A percentile compares a stretch with the other conserved stretches of the same genome.
Conservation (phyloP, 2,329 filamentous ascomycete species). For the Trichoderma atroviride region DNA sequence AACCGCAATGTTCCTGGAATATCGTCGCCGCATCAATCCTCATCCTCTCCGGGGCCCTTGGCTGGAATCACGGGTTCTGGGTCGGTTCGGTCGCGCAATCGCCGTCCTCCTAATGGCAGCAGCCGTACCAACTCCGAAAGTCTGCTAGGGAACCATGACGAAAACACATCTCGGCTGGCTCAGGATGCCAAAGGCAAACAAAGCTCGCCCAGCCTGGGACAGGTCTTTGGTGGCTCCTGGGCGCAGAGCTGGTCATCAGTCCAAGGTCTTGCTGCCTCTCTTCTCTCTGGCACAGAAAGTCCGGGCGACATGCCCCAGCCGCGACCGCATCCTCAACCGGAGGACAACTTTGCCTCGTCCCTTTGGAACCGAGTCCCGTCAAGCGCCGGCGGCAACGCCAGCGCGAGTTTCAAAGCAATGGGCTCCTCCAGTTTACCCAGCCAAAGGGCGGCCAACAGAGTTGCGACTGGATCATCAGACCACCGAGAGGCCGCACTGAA, state of each 20-base stretch:
- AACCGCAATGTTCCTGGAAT: conserved; percentile 38
- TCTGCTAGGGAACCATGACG: neutral
- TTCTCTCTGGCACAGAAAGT: conserved; percentile 38
- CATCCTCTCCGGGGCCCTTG: conserved; percentile 49
- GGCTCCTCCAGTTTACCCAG: conserved; percentile 52
- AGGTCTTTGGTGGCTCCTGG: conserved; percentile 55
- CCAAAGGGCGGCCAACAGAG: conserved; percentile 48
- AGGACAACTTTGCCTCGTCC: conserved; percentile 17
- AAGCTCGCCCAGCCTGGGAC: conserved; percentile 33
- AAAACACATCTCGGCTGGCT: neutral
- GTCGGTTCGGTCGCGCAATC: conserved; percentile 54
- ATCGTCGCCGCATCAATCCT: conserved; percentile 46
- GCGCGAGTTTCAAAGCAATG: conserved; percentile 42
- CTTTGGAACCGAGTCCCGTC: conserved; percentile 31
- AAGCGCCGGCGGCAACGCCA: conserved; percentile 27
- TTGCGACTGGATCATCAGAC: conserved; percentile 57
- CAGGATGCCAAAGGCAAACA: conserved; percentile 1
- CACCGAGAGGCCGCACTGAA: conserved; percentile 58
- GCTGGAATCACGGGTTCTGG: conserved; percentile 46
- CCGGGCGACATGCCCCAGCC: conserved; percentile 29
- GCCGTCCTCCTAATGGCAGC: conserved; percentile 44
- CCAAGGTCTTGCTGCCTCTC: conserved; percentile 55
- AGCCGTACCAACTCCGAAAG: conserved; percentile 5
- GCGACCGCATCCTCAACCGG: conserved; percentile 29
- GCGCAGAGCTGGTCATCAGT: conserved; percentile 59